Evolutionary conservation across 768 basidiomycete genomes (phyloP).

Genomic region (Russula virescens): DNA sequence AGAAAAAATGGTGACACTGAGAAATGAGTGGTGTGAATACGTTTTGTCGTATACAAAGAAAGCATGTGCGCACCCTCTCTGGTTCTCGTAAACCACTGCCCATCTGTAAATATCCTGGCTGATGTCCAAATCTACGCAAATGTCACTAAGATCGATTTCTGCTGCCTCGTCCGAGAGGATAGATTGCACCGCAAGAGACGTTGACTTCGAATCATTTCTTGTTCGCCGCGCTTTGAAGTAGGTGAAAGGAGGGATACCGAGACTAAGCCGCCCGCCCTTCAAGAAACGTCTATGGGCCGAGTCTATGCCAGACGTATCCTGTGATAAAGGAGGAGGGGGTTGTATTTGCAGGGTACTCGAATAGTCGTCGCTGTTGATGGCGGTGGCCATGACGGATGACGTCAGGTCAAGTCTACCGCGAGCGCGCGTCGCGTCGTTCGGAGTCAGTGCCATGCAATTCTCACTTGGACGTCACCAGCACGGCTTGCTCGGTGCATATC

Average conservation of each 20-base stretch:
- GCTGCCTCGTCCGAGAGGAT: neutral
- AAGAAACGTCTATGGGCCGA: conserved; percentile 3
- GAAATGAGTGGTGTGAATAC: neutral
- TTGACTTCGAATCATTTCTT: neutral
- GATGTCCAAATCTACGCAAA: conserved; percentile 13
- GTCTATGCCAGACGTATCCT: conserved; percentile 1
- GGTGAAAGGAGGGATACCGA: neutral
- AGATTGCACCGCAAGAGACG: neutral
- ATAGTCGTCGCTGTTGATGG: no score
- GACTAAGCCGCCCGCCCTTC: neutral
- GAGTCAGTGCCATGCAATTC: neutral
- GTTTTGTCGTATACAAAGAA: neutral
- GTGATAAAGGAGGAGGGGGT: conserved; percentile 8
- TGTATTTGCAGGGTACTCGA: conserved; percentile 9
- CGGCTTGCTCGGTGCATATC: neutral
- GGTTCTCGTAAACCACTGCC: conserved; percentile 79
- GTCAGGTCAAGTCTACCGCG: neutral
- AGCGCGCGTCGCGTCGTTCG: no score
- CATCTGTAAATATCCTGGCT: conserved; percentile 59
- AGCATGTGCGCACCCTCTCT: conserved; percentile 52
- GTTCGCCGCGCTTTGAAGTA: neutral
- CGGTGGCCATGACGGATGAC: conserved; percentile 1
- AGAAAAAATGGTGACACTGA: conserved; percentile 62
- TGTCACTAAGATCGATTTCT: conserved; percentile 11
- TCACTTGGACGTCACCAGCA: neutral